Evolutionary conservation across 2,329 filamentous ascomycete genomes (phyloP), one percentile per base, ranked within the genome.

Genomic region (Botrytis squamosa): DNA sequence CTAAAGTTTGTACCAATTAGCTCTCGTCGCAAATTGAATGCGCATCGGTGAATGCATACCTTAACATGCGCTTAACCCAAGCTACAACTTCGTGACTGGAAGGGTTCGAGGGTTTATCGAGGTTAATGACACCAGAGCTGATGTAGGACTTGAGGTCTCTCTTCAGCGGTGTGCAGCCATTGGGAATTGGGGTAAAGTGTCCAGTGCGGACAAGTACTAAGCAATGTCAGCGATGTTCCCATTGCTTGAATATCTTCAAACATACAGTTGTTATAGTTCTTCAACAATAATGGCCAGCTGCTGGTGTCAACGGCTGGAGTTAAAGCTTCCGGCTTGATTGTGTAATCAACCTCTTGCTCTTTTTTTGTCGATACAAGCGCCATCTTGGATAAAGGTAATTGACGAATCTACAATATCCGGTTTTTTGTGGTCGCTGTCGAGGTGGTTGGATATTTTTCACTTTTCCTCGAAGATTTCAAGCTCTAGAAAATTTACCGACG

Each of bases 21-120:
- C 77, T 73, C 52, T 65, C 22, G 18, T 14, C 20, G 71, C 33
- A 38, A 5, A 6, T 14, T n/a, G 29, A 66, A 72, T n/a, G 49
- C 62, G 9, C 16, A 12, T 69, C 57, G 16, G 33, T 70, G 33
- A 38, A 29, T 42, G 81, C 85, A 77, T 89, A 94, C 92, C 92
- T 91, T 73, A 99, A 88, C 81, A 98, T 98, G 80, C 95, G 92
- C 91, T 99, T 99, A 80, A 98, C 93, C 96, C 96, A 99, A 78
- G 96, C 95, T 82, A 99, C 96, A 78, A 99, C 96, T 88, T 99
- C 96, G 88, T 99, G 96, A 81, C 92, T 96, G 78, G 95, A 98
- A 72, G 95, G 95, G 87, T 99, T 99, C 71, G 95, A 97, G 74
- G 95, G 96, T 87, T 97, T 97, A 86, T 97, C 93, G 79, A 98